phyloP scores from a whole-genome alignment of 75 land plant species.

The Selaginella tamariscina region DNA sequence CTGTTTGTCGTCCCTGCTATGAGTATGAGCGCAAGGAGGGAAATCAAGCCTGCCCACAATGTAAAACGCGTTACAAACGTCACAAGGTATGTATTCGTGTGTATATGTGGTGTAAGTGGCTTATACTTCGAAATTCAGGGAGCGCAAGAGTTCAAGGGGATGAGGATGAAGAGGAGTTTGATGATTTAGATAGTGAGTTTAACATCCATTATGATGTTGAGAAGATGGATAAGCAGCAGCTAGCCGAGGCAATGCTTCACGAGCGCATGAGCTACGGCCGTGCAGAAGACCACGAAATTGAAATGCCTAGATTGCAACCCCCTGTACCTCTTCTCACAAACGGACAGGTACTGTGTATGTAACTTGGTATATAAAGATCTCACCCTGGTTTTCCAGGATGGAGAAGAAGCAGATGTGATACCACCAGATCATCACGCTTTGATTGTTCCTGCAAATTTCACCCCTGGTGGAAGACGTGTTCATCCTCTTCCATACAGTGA shows the following conservation, averaged over 20 bases:
- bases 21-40: conserved; percentile 68
- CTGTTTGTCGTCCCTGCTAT: conserved; percentile 64
- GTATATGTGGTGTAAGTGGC: no score
- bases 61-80: conserved; percentile 85
- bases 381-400: background rate
- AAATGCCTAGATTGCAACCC: background rate
- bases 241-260: conserved; percentile 30
- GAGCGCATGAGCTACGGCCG: conserved; percentile 48
- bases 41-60: conserved; percentile 44
- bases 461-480: background rate
- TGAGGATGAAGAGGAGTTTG: conserved; percentile 20
- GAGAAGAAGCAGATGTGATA: background rate
- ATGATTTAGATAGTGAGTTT: conserved; percentile 49
- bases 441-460: conserved; percentile 6
- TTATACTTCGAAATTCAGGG: background rate
- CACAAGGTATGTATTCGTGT: no score
- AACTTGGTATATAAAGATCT: background rate
- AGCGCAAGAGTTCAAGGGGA: conserved; percentile 12
- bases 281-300: conserved; percentile 26
- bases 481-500: conserved; percentile 8
- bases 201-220: conserved; percentile 18
- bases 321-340: background rate
- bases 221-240: conserved; percentile 15
- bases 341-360: background rate
- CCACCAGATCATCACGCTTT: conserved; percentile 7